Evolutionary conservation across 1,284 basidiomycete genomes (phyloP), one percentile per base, ranked within the genome.

Genomic region (Anthracocystis panici-leucophaei): DNA sequence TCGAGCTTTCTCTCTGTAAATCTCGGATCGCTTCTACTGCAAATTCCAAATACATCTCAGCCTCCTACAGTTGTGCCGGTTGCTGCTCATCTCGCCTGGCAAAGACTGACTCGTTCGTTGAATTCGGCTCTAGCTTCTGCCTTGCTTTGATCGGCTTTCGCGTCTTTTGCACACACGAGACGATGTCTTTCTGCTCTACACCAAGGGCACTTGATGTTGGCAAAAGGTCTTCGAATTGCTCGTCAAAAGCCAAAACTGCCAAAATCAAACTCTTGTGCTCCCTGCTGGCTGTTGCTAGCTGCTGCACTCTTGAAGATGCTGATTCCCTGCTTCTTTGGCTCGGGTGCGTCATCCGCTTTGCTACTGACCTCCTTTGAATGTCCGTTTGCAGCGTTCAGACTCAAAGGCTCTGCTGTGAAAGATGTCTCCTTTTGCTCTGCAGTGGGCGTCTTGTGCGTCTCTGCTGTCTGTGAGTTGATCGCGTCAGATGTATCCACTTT

Each of bases 251-350:
- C 78, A 46, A 80, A 80, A 27, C 64, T 74, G 64, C 70, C 46
- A 54, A 80, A 77, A 62, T 72, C 68, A 29, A 80, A 80, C 35
- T 80, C 78, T 49, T 78, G 76, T 7, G 78, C 78, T 1, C 78
- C 78, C 54, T 80, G 78, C 40, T 74, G 66, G 50, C 63, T 71
- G 49, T 68, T 70, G 56, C 70, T 77, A 1, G 67, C 69, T 12
- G 77, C 70, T 3, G 70, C 74, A 35, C 57, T 67, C 42, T 76
- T 79, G 65, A 79, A 76, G 33, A 72, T 42, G 49, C 77, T 71
- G 48, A 76, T 61, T 10, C 77, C 77, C 40, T 69, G 62, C 42
- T 76, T 77, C 49, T 70, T 74, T 1, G 65, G 57, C 33, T 52
- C 60, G 3, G 54, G 42, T 6, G 53, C 27, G 3, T 31, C 23